Evolutionary conservation across 2,329 filamentous ascomycete species (phyloP).

Genomic region (Aspergillus carbonarius): DNA sequence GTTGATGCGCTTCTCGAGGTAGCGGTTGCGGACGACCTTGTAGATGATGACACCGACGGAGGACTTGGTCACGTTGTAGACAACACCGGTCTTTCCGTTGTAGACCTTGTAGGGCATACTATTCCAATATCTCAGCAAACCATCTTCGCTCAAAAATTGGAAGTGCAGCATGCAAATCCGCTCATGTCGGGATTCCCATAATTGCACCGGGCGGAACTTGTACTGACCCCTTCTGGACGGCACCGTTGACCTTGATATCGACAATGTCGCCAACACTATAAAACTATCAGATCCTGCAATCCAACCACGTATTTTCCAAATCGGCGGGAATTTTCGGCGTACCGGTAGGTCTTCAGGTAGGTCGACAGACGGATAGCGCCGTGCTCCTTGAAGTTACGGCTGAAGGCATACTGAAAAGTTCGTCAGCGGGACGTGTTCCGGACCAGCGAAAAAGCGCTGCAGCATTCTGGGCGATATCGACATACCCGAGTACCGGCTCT

Average conservation of each 20-base stretch:
- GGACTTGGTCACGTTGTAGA: slow-evolving; percentile 99
- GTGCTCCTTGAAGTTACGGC: slow-evolving; percentile 90
- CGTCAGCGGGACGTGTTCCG: slow-evolving; percentile 27
- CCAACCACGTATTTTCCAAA: slow-evolving; percentile 14
- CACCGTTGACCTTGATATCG: slow-evolving; percentile 98
- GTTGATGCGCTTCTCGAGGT: slow-evolving; percentile 99
- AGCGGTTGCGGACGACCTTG: slow-evolving; percentile 99
- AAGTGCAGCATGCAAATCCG: slow-evolving; percentile 6
- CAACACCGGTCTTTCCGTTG: slow-evolving; percentile 97
- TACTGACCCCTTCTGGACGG: slow-evolving; percentile 92
- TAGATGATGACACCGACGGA: slow-evolving; percentile 98
- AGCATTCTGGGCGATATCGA: slow-evolving; percentile 27
- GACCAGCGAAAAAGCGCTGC: slow-evolving; percentile 6
- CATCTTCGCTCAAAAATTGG: slow-evolving; percentile 15
- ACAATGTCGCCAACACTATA: slow-evolving; percentile 93
- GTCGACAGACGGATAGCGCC: slow-evolving; percentile 91
- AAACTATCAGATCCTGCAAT: slow-evolving; percentile 47
- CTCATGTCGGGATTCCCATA: slow-evolving; percentile 7
- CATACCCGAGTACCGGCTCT: slow-evolving; percentile 80
- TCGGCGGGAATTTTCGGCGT: slow-evolving; percentile 35
- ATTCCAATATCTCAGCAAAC: slow-evolving; percentile 33
- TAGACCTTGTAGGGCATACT: slow-evolving; percentile 99
- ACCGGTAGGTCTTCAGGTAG: slow-evolving; percentile 93
- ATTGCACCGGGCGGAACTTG: slow-evolving; percentile 23
- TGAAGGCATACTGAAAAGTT: slow-evolving; percentile 76